Evolutionary conservation across 306 rosid genomes (phyloP).

Genomic region (Albizia julibrissin): DNA sequence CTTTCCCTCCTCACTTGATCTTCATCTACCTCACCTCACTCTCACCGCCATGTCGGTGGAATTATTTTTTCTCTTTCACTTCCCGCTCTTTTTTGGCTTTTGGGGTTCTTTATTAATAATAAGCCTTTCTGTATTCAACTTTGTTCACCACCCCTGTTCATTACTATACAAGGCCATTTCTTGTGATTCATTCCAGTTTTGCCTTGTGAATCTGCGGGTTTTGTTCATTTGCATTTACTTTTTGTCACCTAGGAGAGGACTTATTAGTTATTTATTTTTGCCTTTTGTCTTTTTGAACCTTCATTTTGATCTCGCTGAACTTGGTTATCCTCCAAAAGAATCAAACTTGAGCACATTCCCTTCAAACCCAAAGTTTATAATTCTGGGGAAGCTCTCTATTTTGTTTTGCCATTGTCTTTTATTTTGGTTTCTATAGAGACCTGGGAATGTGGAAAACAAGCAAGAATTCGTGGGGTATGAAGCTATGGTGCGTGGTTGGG

Average conservation of each 20-base stretch:
- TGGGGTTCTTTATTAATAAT: background rate
- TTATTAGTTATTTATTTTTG: background rate
- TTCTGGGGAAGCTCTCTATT: slow-evolving; percentile 20
- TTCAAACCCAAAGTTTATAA: slow-evolving; percentile 7
- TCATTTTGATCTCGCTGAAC: background rate
- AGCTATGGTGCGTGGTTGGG: slow-evolving; percentile 34
- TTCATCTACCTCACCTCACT: background rate
- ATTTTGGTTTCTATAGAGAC: background rate
- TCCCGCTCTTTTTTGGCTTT: background rate
- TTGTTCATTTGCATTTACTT: background rate
- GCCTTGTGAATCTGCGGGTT: background rate
- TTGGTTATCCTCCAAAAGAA: background rate
- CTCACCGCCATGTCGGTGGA: slow-evolving; percentile 20
- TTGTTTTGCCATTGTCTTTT: slow-evolving; percentile 23
- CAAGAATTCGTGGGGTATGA: slow-evolving; percentile 28
- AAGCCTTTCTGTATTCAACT: background rate
- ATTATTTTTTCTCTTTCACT: background rate
- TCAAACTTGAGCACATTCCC: slow-evolving; percentile 21
- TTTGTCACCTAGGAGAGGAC: slow-evolving; percentile 7
- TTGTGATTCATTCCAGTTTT: slow-evolving; percentile 29
- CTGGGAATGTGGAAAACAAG: slow-evolving; percentile 34
- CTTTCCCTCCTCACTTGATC: background rate
- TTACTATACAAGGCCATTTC: background rate
- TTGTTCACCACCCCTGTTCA: background rate
- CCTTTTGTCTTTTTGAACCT: slow-evolving; percentile 8